Evolutionary conservation across 768 basidiomycete genomes (phyloP), one percentile per base, ranked within the genome.

Genomic region (Suillus sp.): DNA sequence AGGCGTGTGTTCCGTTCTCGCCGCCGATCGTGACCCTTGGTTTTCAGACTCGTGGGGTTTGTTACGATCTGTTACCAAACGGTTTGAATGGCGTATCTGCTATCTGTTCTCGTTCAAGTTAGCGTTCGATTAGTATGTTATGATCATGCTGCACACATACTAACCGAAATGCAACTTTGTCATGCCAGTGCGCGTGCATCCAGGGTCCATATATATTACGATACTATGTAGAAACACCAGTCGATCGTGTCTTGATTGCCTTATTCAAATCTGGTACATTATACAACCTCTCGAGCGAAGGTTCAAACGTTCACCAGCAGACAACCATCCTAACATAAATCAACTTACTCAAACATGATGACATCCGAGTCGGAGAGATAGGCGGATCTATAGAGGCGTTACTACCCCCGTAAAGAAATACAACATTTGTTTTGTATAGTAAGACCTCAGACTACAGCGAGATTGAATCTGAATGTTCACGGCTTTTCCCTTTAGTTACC

Each of bases 401-500:
- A 38, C 35, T 37, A 38, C 11, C 37, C 27, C 5, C 37, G 7
- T 40, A 30, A 38, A 40, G 38, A 57, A 56, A 57, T 40, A 40
- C 37, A 57, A 40, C 56, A 40, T 30, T 57, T 57, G 3, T 57
- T 57, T 57, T 40, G 22, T 27, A 57, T 57, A 25, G 27, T 42
- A 57, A 27, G 20, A 40, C 55, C 37, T 38, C 37, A 22, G 7
- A 38, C 10, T 51, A 51, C 11, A 6, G 18, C 13, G 40, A 20
- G 37, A 40, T 57, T 38, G 32, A 34, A 34, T n/a, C 55, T 14
- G 48, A 16, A 16, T 3, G 8, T 56, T 38, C 10, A 25, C 62
- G 30, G 68, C 71, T 42, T 70, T 68, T 30, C 27, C 30, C 51
- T 53, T 53, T 13, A 53, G 51, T 53, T 53, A 13, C 32, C 32